Evolutionary conservation across 2,329 filamentous ascomycete species (phyloP), one percentile per base, ranked within the genome.

Genomic region (Alternaria triticina): DNA sequence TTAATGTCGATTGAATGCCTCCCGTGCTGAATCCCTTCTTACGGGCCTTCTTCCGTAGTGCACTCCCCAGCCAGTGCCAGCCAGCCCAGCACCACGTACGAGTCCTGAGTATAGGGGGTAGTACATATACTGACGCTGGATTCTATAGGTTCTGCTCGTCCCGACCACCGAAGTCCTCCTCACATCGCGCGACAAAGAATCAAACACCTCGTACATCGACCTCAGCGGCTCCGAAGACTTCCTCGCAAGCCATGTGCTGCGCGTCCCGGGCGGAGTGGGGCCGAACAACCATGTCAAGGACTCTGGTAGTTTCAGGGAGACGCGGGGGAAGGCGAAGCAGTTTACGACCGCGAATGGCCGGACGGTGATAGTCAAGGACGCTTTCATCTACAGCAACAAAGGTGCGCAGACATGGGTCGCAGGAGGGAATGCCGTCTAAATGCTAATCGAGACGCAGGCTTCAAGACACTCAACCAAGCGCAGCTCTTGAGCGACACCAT

Each of bases 31-130:
- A 99, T 84, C 96, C 96, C 81, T 98, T 97, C 84, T 88, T 99
- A 82, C 91, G 92, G 86, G 94, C 95, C 87, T 98, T 99, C 89
- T 97, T 97, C 88, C 94, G 93, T 86, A 98, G 94, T 88, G 90
- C 93, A 81, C 88, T 97, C 79, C 91, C 92, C 73, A 86, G 91
- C 76, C 95, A 98, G 89, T 98, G 96, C 86, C 89, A 90, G 68
- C 94, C 96, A 59, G 88, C 94, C 69, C 91, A 96, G 81, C 93
- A 97, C 81, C 93, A 98, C 85, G 88, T 90, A 84, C 72, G 83
- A 64, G 6, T 27, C 45, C 40, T 13, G 43, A 28, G 8, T 46
- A 22, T 17, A 22, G 20, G 20, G 20, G 20, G 20, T 22, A 22
- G 20, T 22, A 22, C 20, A 22, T 22, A 22, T 22, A 22, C 20